A percentile compares a stretch with the other conserved stretches of the same genome.
phyloP scores from a whole-genome alignment of 202 grass and related monocot genomes.

The Carex sylvatica region DNA sequence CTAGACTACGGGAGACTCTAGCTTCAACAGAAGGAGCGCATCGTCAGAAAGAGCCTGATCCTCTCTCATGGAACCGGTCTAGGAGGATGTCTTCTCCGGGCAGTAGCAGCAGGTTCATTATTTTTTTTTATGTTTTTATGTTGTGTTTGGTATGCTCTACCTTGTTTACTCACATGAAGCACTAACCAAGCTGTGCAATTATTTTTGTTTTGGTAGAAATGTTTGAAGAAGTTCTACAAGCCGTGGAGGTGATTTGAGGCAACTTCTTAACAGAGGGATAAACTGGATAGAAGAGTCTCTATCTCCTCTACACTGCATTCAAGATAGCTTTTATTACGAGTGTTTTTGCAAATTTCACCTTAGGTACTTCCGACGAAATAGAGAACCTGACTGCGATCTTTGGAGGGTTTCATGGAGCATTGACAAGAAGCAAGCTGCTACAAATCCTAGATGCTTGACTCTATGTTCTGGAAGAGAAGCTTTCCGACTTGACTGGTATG shows the following conservation, averaged over 20 bases:
- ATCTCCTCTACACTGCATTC: not conserved
- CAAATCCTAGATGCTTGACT: too few species aligned
- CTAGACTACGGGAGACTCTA: not conserved
- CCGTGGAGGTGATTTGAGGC: not conserved
- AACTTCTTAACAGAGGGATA: not conserved
- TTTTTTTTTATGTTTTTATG: not conserved
- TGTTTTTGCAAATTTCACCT: not conserved
- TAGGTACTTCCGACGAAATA: too few species aligned
- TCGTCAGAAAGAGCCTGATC: not conserved
- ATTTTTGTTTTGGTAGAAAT: not conserved
- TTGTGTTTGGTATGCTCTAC: not conserved
- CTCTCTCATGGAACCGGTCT: not conserved
- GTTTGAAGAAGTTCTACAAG: not conserved
- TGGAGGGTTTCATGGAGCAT: too few species aligned
- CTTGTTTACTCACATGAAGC: not conserved
- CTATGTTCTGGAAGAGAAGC: too few species aligned
- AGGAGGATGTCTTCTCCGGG: not conserved
- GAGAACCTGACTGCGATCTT: too few species aligned
- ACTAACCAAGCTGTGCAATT: not conserved
- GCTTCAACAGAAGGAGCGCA: not conserved
- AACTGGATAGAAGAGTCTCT: not conserved
- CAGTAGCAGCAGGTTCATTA: not conserved
- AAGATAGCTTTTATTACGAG: not conserved
- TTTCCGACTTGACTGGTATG: not conserved
- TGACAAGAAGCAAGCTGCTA: too few species aligned